Percentiles rank a stretch among this genome's conserved stretches.
Conservation (phyloP, 768 basidiomycete genomes). For the Tulasnella sp. region DNA sequence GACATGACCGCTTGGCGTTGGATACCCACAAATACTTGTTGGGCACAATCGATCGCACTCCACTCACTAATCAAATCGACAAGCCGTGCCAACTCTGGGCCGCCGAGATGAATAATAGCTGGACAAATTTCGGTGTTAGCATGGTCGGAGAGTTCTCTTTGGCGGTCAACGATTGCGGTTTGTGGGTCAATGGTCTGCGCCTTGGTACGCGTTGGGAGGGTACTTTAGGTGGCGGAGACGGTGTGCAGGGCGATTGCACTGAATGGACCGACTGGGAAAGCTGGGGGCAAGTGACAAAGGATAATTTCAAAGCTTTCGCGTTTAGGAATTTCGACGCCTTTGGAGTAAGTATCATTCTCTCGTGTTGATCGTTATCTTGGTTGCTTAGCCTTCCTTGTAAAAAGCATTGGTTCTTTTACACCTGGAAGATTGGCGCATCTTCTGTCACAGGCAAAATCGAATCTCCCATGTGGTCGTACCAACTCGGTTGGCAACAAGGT, state of each 20-base stretch:
- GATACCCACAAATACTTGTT: constrained; percentile 92
- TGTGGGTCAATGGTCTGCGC: constrained; percentile 50
- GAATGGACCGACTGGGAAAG: constrained; percentile 74
- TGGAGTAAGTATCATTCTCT: constrained; percentile 55
- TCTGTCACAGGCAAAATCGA: constrained; percentile 67
- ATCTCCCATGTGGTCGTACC: constrained; percentile 90
- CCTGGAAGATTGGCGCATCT: constrained; percentile 94
- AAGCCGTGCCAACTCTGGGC: constrained; percentile 80
- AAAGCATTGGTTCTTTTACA: constrained; percentile 98
- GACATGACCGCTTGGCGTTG: constrained; percentile 78
- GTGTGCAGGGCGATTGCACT: constrained; percentile 58
- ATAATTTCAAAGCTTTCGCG: constrained; percentile 69
- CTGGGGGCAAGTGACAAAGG: constrained; percentile 66
- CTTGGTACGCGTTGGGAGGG: constrained; percentile 90
- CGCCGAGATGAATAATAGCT: constrained; percentile 67
- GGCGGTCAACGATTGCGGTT: constrained; percentile 43
- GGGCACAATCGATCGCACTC: constrained; percentile 57
- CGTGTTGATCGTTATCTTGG: neutral
- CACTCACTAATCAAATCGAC: constrained; percentile 60
- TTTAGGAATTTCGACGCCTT: constrained; percentile 90
- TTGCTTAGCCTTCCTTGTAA: neutral
- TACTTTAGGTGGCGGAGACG: constrained; percentile 52
- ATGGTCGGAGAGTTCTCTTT: constrained; percentile 76
- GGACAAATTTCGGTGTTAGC: constrained; percentile 75
- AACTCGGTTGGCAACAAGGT: constrained; percentile 84